Evolutionary conservation across 345 rosid genomes (phyloP), one percentile per base, ranked within the genome.

Genomic region (Aurinia saxatilis): DNA sequence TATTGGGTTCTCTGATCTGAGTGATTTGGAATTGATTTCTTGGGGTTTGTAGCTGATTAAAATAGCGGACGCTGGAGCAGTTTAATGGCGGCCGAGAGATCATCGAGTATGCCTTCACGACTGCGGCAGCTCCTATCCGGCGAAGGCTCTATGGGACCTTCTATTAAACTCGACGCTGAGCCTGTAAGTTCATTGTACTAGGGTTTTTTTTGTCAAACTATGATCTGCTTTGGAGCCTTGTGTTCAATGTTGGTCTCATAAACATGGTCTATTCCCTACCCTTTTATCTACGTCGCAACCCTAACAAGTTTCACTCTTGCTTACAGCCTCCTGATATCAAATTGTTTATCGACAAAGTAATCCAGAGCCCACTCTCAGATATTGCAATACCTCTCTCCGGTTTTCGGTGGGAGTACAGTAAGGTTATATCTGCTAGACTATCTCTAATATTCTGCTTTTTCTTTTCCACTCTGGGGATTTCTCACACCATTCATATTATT

Each of bases 311-410:
- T 54, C 13, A 10, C 61, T 66, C 19, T 17, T 18, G 27, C 62
- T 34, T 72, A 75, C 90, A 92, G 98, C 96, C 96, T 75, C 85
- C 89, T 25, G 80, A 82, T 66, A 78, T 92, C 68, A 92, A 87
- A 85, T 84, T 83, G 11, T 85, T 87, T 72, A 85, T 89, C 44
- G 98, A 89, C 71, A 92, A 92, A 77, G 98, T 92, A 54, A 89
- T 92, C 50, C 93, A 89, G 79, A 82, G 96, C 81, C 98, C 98
- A 23, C 74, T 92, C 44, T 96, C 86, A 68, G 98, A 92, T 73
- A 87, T 92, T 74, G 98, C 91, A 18, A 85, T 92, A 77, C 98
- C 96, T 58, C 96, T 92, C 51, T 92, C 96, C 31, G 95, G 96
- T 66, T 92, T 89, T 72, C 86, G 63, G 12, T 92, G 98, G 98